Percentiles rank a stretch among this genome's conserved stretches.
Conservation (phyloP, 225 moss, liverwort and hornwort genomes). For the Bryoerythrophyllum caledonicum region DNA sequence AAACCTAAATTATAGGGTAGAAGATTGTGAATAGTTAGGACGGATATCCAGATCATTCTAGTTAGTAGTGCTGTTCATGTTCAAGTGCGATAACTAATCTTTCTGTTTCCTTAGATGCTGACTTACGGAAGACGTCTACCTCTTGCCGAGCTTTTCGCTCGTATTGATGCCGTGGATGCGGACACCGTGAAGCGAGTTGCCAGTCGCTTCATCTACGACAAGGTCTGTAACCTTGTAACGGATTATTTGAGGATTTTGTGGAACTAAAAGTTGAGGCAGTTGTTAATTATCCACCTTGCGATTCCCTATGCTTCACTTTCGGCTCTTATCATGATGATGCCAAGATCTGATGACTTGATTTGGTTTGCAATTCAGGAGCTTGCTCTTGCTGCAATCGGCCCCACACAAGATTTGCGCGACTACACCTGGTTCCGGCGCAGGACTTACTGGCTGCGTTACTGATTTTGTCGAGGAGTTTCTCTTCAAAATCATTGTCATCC, state of each 20-base stretch:
- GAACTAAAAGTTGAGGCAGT: neutral
- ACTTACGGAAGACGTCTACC: constrained; percentile 79
- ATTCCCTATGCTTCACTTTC: neutral
- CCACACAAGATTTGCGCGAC: constrained; percentile 53
- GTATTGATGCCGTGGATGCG: constrained; percentile 76
- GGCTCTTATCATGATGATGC: neutral
- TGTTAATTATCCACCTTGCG: neutral
- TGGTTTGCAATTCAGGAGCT: constrained; percentile 49
- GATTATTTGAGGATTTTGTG: neutral
- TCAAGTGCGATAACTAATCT: neutral
- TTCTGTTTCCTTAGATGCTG: constrained; percentile 45
- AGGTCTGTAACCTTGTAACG: constrained; percentile 36
- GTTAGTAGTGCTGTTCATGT: neutral
- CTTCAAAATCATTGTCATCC: constrained; percentile 6
- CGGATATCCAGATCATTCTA: neutral
- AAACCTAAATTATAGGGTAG: neutral
- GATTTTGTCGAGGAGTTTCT: constrained; percentile 13
- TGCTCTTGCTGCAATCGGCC: constrained; percentile 75
- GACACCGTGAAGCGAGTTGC: constrained; percentile 71
- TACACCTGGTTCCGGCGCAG: constrained; percentile 74
- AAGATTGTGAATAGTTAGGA: neutral
- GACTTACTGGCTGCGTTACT: constrained; percentile 76
- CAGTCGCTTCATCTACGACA: constrained; percentile 73
- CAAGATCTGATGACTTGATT: neutral
- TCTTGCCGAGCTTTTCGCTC: constrained; percentile 77